Evolutionary conservation across 129 eudicot genomes (phyloP).

Genomic region (Apium graveolens): DNA sequence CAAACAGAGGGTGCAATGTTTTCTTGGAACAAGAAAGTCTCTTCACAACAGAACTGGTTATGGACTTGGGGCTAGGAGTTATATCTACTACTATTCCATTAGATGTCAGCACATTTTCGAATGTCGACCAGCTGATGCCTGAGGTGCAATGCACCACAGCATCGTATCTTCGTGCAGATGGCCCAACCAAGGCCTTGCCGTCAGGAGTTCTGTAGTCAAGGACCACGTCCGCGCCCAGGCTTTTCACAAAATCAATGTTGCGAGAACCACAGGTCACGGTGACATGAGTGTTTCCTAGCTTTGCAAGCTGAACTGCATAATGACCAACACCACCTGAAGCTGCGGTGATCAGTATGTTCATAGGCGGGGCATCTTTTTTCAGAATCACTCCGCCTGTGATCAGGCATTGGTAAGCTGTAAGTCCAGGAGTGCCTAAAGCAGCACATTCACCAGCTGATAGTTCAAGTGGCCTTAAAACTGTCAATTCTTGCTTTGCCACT

Average conservation of each 20-base stretch:
- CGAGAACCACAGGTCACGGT: slow-evolving; percentile 67
- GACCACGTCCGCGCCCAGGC: slow-evolving; percentile 57
- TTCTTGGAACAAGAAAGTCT: slow-evolving; percentile 34
- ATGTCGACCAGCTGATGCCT: slow-evolving; percentile 39
- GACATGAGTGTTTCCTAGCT: slow-evolving; percentile 45
- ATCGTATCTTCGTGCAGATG: slow-evolving; percentile 51
- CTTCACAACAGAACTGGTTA: slow-evolving; percentile 25
- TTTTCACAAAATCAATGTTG: slow-evolving; percentile 42
- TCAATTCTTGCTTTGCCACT: slow-evolving; percentile 35
- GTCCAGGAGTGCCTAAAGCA: slow-evolving; percentile 35
- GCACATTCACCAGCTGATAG: slow-evolving; percentile 47
- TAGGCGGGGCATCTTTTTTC: slow-evolving; percentile 35
- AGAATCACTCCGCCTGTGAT: slow-evolving; percentile 33
- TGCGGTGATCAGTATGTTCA: slow-evolving; percentile 48
- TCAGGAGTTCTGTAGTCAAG: slow-evolving; percentile 59
- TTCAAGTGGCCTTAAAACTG: slow-evolving; percentile 43
- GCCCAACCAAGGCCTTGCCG: slow-evolving; percentile 47
- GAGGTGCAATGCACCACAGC: slow-evolving; percentile 43
- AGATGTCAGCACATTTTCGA: slow-evolving; percentile 34
- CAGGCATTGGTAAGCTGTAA: slow-evolving; percentile 39
- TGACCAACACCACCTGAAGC: slow-evolving; percentile 67
- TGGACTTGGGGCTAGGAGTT: slow-evolving; percentile 30
- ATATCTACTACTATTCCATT: slow-evolving; percentile 45
- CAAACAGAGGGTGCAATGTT: slow-evolving; percentile 28
- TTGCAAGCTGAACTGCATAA: slow-evolving; percentile 59